Evolutionary conservation across 495 filamentous ascomycete genomes (phyloP).

Genomic region (Neurospora intermedia): DNA sequence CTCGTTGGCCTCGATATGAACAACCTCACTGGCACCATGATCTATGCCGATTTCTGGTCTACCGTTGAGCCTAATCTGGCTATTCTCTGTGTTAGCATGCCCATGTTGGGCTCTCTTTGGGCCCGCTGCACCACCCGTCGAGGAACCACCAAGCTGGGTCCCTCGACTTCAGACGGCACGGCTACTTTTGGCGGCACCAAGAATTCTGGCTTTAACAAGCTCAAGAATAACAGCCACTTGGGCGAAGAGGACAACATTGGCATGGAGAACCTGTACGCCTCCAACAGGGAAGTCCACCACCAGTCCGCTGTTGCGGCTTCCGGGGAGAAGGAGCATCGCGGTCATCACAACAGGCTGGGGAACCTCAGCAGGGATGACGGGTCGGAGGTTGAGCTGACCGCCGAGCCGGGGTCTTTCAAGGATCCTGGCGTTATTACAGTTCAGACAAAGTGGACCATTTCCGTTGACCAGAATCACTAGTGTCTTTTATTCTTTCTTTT

Average conservation of each 20-base stretch:
- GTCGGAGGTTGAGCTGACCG: constrained; percentile 7
- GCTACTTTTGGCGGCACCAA: constrained; percentile 1
- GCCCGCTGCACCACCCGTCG: constrained; percentile 5
- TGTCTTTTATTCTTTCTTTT: not conserved
- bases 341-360: not conserved
- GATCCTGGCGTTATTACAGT: constrained; percentile 7
- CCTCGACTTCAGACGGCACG: not conserved
- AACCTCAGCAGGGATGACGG: constrained; percentile 6
- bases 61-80: constrained; percentile 20
- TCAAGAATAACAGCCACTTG: not conserved
- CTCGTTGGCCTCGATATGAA: constrained; percentile 10
- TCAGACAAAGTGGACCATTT: constrained; percentile 14
- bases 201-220: constrained; percentile 7
- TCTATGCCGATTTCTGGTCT: constrained; percentile 23
- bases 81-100: constrained; percentile 25
- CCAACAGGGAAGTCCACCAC: constrained; percentile 6
- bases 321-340: not conserved
- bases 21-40: constrained; percentile 17
- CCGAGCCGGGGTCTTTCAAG: not conserved
- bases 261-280: constrained; percentile 9
- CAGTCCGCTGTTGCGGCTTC: constrained; percentile 3
- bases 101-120: constrained; percentile 13
- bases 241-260: not conserved
- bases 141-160: constrained; percentile 10
- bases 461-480: not conserved